Conservation (phyloP, 169 alveolate species). For the Eimeria zaria region DNA sequence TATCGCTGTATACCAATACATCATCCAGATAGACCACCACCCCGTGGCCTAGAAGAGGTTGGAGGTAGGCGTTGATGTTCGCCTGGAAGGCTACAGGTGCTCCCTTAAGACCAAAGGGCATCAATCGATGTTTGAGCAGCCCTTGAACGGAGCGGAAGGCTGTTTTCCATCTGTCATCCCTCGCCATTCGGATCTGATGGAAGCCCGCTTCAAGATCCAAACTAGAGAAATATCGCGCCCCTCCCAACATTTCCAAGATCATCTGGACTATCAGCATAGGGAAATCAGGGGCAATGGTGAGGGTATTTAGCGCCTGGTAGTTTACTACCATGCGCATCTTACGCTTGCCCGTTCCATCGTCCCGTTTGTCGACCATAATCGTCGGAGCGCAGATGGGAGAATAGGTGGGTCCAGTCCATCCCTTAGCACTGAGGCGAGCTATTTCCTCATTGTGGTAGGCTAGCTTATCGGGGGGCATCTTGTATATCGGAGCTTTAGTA, state of each 20-base stretch:
- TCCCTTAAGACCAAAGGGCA: conserved; percentile 18
- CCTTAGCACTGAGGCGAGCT: not conserved
- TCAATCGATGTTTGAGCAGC: not conserved
- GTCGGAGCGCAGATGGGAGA: not conserved
- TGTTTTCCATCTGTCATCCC: not conserved
- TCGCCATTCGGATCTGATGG: not conserved
- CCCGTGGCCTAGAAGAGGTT: not conserved
- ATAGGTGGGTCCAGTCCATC: not conserved
- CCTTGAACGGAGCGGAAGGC: not conserved
- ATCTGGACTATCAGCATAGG: not conserved
- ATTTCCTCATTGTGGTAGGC: not conserved
- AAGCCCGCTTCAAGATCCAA: not conserved
- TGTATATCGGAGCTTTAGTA: not conserved
- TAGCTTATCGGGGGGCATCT: not conserved
- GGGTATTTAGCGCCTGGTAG: not conserved
- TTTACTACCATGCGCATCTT: conserved; percentile 7
- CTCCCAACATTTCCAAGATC: not conserved
- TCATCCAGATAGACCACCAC: not conserved
- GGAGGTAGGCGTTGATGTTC: not conserved
- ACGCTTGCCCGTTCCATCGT: not conserved
- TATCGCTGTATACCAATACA: not conserved
- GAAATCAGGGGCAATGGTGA: not conserved
- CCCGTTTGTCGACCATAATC: not conserved
- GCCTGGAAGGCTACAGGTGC: conserved; percentile 27
- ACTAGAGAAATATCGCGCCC: not conserved